A percentile compares a stretch with the other conserved stretches of the same genome.
These are phyloP conservation scores for Phascolomyces articulosus DNA, from an alignment of 371 early-diverging fungal species.

Conservation along the genomic window DNA sequence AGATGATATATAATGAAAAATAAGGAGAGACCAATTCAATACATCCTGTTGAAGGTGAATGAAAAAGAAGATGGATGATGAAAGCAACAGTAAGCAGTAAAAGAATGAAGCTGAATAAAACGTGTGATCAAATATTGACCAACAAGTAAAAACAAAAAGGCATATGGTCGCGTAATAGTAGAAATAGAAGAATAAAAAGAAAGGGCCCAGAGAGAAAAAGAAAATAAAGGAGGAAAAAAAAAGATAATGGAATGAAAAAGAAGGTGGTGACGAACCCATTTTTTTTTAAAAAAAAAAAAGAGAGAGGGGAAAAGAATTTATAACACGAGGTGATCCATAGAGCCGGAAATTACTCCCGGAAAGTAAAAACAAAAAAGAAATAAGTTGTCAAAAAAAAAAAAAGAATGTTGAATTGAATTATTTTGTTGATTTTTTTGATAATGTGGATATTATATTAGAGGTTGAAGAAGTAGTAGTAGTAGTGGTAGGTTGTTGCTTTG, in stretches of 20 bases:
- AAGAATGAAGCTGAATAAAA: background rate
- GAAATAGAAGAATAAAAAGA: no score
- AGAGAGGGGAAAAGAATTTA: background rate
- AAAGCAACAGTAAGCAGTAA: background rate
- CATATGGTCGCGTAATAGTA: no score
- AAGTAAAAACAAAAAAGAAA: slow-evolving; percentile 1
- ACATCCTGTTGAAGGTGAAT: background rate
- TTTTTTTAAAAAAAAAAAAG: background rate
- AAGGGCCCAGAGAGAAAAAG: no score
- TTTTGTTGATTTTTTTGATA: no score
- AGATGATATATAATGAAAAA: slow-evolving; percentile 5
- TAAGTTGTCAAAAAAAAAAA: background rate
- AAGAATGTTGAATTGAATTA: no score
- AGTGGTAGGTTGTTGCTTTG: no score
- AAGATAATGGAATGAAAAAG: no score
- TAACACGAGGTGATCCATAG: background rate
- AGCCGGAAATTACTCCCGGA: slow-evolving; percentile 1
- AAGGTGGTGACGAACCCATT: background rate
- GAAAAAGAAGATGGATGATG: background rate
- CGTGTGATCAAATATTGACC: no score
- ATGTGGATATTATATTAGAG: no score
- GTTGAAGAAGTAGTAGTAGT: no score
- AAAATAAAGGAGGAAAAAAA: no score
- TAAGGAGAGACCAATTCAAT: background rate
- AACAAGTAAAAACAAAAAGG: no score